Conservation (phyloP, 306 rosid genomes). For the Glycine soja region DNA sequence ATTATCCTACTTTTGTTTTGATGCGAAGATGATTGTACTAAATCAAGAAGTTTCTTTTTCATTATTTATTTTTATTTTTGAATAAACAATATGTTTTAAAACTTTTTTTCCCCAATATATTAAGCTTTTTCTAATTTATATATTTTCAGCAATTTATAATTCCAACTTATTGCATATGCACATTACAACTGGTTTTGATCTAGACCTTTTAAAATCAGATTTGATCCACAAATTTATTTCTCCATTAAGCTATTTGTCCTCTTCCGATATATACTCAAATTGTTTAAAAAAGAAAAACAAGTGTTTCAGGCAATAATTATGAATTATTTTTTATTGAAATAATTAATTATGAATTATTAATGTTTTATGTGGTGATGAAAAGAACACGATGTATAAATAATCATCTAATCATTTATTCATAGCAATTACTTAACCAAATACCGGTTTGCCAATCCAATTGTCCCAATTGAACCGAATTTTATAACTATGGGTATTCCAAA, state of each 20-base stretch:
- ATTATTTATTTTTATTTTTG: too few relatives aligned
- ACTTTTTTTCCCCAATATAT: background rate
- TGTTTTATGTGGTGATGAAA: background rate
- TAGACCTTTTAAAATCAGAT: background rate
- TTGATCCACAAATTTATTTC: background rate
- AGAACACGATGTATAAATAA: background rate
- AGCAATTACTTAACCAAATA: background rate
- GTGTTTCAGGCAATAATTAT: background rate
- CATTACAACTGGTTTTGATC: background rate
- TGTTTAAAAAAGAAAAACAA: background rate
- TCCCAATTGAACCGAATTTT: background rate
- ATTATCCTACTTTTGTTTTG: background rate
- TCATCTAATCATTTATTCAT: background rate
- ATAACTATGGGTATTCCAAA: too few relatives aligned
- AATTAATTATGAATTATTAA: background rate
- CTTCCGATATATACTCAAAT: background rate
- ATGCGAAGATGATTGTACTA: too few relatives aligned
- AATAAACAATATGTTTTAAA: too few relatives aligned
- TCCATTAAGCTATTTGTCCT: background rate
- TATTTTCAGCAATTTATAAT: background rate
- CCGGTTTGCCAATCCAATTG: background rate
- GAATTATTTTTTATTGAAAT: background rate
- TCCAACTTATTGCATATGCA: background rate
- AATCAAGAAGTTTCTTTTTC: too few relatives aligned
- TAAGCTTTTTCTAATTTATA: background rate